Base-by-base conservation (phyloP, 2,329 filamentous ascomycete species). In the Chaetoscypha palmicola region DNA sequence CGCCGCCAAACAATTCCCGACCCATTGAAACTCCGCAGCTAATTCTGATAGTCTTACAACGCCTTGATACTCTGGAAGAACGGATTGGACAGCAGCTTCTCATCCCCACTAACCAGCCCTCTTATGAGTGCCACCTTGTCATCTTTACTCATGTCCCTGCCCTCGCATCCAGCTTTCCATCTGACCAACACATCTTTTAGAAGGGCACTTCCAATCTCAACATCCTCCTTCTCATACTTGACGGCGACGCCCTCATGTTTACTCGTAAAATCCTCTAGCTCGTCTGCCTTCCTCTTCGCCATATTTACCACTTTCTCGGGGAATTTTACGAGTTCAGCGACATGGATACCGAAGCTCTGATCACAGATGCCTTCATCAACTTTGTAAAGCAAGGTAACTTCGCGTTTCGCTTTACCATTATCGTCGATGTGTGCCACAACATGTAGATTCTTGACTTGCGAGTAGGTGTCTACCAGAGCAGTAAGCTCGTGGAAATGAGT, bases 401-500 rank as follows among this genome's bases (percentile, higher is more conserved):
- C 88, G 53, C 85, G 76, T 45, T 72, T 71, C 51, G 54, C 57
- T 10, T 59, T 58, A 7, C 54, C 52, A 35, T 70, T 32, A 24
- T 68, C 64, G 36, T 77, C 75, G 39, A 98, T 94, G 64, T 97
- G 94, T 7, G 94, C 92, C 0, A 94, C 92, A 17, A 98, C 92
- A 61, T 98, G 92, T 50, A 98, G 68, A 63, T 98, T 98, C 60
- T 84, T 76, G 17, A 97, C 92, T 56, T 94, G 86, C 0, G 85
- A 79, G 62, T 94, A 86, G 42, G 84, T 83, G 45, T 96, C 87
- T 2, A 83, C 86, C 19, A 98, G 72, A 1, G 91, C 90, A 0
- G 92, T 98, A 38, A 98, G 73, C 65, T 98, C 92, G 69, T 98
- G 94, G 70, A 98, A 98, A 64, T 98, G 92, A 1, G 92, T 98